Evolutionary conservation across 2,329 filamentous ascomycete genomes (phyloP), one percentile per base, ranked within the genome.

Genomic region (Mycosphaerelloides madeirae): DNA sequence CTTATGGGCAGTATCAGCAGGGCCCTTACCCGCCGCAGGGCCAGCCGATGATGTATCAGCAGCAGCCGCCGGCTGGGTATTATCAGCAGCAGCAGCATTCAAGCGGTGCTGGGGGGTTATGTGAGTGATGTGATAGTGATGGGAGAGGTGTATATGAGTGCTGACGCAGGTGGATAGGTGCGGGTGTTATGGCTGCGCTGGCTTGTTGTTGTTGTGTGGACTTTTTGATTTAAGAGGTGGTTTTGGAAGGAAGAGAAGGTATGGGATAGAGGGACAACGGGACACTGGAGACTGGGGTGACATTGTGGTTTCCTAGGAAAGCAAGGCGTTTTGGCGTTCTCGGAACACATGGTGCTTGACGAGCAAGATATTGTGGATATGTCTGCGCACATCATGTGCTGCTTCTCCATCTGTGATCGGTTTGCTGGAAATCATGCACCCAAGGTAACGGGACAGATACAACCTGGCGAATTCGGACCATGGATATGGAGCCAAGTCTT

Each of bases 131-230:
- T 42, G 72, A 42, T n/a, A 6, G 5, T 32, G 31, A 32, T 6
- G 31, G 13, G 5, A 16, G 5, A 32, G 31, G 31, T 5, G 31
- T 6, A 13, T 18, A 14, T 22, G 20, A 14, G 13, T 28, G 37
- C 22, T 22, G 37, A 29, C 18, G 11, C 3, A 15, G 33, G 4
- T 8, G 12, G 13, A n/a, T 13, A 22, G 19, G 37, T 22, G 50
- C 50, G 20, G 50, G 50, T 50, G 50, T 53, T 16, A 46, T 50
- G 44, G 50, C 41, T 22, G 50, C 50, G 16, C 25, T 50, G 37
- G 71, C 72, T 7, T 73, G 71, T 52, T 75, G 72, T 54, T 75
- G 72, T 56, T 75, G 72, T 58, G 64, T 74, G 61, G 71, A 74
- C 61, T 20, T 45, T 14, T 29, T 45, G 31, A 40, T 45, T 9